Evolutionary conservation across 352 stramenopile species (phyloP).

Genomic region (Phytophthora foliorum): DNA sequence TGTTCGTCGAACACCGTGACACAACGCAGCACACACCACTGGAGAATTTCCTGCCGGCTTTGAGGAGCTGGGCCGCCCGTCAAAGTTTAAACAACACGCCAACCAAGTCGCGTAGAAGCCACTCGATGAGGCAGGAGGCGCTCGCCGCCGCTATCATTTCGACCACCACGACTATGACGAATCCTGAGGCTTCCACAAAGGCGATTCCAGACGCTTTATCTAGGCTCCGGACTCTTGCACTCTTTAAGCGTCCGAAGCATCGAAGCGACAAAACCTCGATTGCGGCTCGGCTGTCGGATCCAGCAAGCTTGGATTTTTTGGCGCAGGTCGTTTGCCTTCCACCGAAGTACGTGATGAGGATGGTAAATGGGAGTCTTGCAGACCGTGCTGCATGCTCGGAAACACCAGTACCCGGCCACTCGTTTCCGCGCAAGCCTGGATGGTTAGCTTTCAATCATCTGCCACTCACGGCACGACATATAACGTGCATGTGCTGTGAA

Average conservation of each 20-base stretch:
- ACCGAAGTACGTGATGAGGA: slow-evolving; percentile 44
- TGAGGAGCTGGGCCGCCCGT: slow-evolving; percentile 17
- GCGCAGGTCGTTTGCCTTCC: slow-evolving; percentile 40
- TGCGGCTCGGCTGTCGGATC: slow-evolving; percentile 7
- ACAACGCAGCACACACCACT: slow-evolving; percentile 22
- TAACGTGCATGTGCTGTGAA: slow-evolving; percentile 37
- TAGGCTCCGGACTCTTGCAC: slow-evolving; percentile 24
- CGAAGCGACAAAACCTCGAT: slow-evolving; percentile 14
- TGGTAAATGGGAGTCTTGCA: slow-evolving; percentile 39
- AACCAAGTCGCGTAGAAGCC: slow-evolving; percentile 7
- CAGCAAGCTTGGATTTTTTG: slow-evolving; percentile 25
- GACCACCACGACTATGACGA: slow-evolving; percentile 1
- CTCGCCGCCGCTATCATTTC: neutral
- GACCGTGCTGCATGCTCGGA: slow-evolving; percentile 32
- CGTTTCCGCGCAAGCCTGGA: slow-evolving; percentile 42
- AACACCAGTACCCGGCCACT: slow-evolving; percentile 26
- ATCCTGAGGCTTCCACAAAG: neutral
- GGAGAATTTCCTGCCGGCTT: slow-evolving; percentile 17
- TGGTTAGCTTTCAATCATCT: slow-evolving; percentile 35
- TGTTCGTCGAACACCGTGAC: slow-evolving; percentile 40
- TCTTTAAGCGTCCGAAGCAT: slow-evolving; percentile 37
- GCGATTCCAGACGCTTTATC: neutral
- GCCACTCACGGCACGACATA: neutral
- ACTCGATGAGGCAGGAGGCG: slow-evolving; percentile 3
- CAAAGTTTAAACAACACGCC: slow-evolving; percentile 25